These are phyloP conservation scores for Boechera retrofracta DNA, from an alignment of 345 rosid species.

Conservation along the genomic window DNA sequence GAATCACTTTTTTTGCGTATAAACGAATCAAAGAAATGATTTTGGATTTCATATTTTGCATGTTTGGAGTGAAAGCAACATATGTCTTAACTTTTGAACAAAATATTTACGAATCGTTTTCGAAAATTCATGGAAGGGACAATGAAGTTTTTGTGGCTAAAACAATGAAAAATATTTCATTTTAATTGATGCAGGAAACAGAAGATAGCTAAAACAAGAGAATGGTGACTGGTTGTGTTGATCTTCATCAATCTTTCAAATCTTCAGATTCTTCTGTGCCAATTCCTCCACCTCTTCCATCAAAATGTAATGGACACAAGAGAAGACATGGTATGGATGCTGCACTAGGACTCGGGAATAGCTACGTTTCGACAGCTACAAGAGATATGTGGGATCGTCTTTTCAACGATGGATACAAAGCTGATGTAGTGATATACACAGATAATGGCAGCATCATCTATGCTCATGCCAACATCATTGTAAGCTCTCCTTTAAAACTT, in stretches of 20 bases:
- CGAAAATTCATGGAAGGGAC: not conserved
- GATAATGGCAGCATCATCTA: conserved; percentile 58
- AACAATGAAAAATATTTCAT: not conserved
- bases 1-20: not conserved
- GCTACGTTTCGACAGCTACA: conserved; percentile 48
- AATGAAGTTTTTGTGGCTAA: not conserved
- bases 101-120: not conserved
- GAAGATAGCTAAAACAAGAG: conserved; percentile 11
- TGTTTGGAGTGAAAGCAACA: conserved; percentile 7
- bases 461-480: conserved; percentile 77
- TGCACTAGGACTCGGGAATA: conserved; percentile 34
- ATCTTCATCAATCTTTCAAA: conserved; percentile 30
- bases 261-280: conserved; percentile 55
- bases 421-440: conserved; percentile 66
- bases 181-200: conserved; percentile 22
- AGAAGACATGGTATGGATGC: conserved; percentile 25
- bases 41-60: not conserved
- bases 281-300: conserved; percentile 59
- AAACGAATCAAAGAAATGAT: conserved; percentile 1
- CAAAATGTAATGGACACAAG: conserved; percentile 33
- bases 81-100: conserved; percentile 11
- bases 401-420: conserved; percentile 71
- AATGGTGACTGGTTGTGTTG: conserved; percentile 42
- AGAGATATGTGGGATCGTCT: conserved; percentile 73
- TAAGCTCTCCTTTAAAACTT: conserved; percentile 45